Evolutionary conservation across 2,329 filamentous ascomycete species (phyloP), one percentile per base, ranked within the genome.

Genomic region (Pestalotiopsis sp.): DNA sequence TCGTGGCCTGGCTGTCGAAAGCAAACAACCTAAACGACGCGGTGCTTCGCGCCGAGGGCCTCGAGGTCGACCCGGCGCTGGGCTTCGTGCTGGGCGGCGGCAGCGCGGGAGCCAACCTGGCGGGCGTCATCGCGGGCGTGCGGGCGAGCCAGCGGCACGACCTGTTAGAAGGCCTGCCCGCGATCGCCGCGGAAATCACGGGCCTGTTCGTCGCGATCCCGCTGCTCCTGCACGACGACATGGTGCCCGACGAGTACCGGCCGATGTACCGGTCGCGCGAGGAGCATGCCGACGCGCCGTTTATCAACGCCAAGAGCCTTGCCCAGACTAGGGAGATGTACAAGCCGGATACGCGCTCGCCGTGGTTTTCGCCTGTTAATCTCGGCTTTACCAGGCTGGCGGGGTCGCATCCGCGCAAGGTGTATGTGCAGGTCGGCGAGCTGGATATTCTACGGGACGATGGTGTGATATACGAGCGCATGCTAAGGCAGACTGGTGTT

Each of bases 1-100:
- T 83, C 0, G 84, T 88, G 38, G 76, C 81, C 14, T 90, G 87
- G 87, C 13, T 62, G 7, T 58, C 65, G 4, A 10, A 30, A 7
- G 26, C 58, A 26, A 22, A 20, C 1, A 61, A 61, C 9, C 3
- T 61, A n/a, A 61, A 61, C 17, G 40, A 66, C 22, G n/a, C 55
- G 6, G 66, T 57, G 13, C 14, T 48, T 0, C 24, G n/a, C 5
- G 26, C 39, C 6, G 30, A 61, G 17, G 24, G 39, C 10, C 20
- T 30, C 4, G 40, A 67, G 55, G n/a, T 39, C 24, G 65, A 67
- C n/a, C 38, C 65, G 13, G 20, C 6, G 24, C 24, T 38, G 3
- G 65, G 65, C 9, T 66, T 66, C 35, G 57, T 66, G 2, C 30
- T 66, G 13, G 65, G 44, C 6, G 65, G 65, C 6, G 26, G 17